phyloP scores from a whole-genome alignment of 441 rosid genomes.

The Biscutella laevigata region DNA sequence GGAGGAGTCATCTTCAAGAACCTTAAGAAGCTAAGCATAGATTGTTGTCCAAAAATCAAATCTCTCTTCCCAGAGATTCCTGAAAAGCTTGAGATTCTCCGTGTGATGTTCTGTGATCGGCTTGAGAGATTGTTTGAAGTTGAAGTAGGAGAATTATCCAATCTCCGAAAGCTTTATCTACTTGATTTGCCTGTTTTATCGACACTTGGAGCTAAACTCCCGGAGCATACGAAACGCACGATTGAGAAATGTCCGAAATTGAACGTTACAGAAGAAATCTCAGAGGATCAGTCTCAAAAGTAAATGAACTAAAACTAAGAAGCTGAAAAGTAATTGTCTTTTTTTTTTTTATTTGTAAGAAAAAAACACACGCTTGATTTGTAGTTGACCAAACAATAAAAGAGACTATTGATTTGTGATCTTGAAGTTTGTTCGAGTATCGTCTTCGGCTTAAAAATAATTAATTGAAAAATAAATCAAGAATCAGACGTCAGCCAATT shows the following conservation, averaged over 20 bases:
- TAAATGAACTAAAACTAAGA: not conserved
- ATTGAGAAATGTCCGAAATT: slow-evolving; percentile 28
- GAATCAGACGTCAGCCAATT: not conserved
- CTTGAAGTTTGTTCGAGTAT: too few relatives aligned
- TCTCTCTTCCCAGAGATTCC: slow-evolving; percentile 23
- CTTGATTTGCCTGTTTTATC: slow-evolving; percentile 35
- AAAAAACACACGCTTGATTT: too few relatives aligned
- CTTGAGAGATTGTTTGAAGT: slow-evolving; percentile 21
- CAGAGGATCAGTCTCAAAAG: slow-evolving; percentile 10
- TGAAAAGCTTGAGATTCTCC: slow-evolving; percentile 29
- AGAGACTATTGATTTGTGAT: too few relatives aligned
- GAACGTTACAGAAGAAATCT: not conserved
- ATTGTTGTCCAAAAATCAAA: slow-evolving; percentile 39
- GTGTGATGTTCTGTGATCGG: slow-evolving; percentile 36
- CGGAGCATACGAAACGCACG: not conserved
- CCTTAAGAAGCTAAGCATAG: slow-evolving; percentile 33
- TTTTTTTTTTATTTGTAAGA: too few relatives aligned
- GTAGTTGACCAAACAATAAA: too few relatives aligned
- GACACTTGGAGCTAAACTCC: slow-evolving; percentile 19
- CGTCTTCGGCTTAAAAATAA: too few relatives aligned
- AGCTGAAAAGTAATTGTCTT: too few relatives aligned
- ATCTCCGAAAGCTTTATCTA: slow-evolving; percentile 27
- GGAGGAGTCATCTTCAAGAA: slow-evolving; percentile 19
- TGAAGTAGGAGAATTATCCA: slow-evolving; percentile 1
- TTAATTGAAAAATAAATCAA: too few relatives aligned